Percentiles rank a stretch among this genome's conserved stretches.
These are phyloP conservation scores for Colletotrichum musicola DNA, from an alignment of 2,329 filamentous ascomycete genomes.

Conservation along the genomic window DNA sequence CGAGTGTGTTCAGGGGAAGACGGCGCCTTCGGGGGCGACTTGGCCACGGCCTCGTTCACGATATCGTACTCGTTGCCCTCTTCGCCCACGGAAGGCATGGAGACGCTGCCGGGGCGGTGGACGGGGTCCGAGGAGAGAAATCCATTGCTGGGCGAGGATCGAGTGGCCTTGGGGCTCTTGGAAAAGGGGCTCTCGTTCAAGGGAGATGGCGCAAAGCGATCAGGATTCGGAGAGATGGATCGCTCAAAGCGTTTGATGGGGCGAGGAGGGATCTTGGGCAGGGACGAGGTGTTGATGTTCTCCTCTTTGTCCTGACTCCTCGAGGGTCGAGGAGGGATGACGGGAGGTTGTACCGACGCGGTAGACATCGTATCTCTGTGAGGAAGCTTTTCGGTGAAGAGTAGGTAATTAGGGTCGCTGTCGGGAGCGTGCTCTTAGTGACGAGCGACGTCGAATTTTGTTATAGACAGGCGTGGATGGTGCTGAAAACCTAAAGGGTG, in stretches of 20 bases:
- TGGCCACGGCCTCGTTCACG: slow-evolving; percentile 58
- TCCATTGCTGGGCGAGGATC: slow-evolving; percentile 52
- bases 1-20: slow-evolving; percentile 78
- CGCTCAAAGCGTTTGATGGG: slow-evolving; percentile 79
- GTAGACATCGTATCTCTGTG: slow-evolving; percentile 59
- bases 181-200: slow-evolving; percentile 78
- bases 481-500: slow-evolving; percentile 11
- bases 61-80: slow-evolving; percentile 90
- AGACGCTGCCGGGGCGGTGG: slow-evolving; percentile 79
- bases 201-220: slow-evolving; percentile 87
- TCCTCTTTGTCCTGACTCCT: slow-evolving; percentile 61
- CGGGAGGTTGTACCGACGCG: slow-evolving; percentile 64
- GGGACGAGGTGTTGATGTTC: slow-evolving; percentile 47
- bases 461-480: neutral
- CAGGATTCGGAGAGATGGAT: slow-evolving; percentile 80
- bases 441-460: neutral
- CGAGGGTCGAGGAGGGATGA: slow-evolving; percentile 68
- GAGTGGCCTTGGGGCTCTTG: slow-evolving; percentile 56
- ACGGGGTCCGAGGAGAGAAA: slow-evolving; percentile 54
- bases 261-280: slow-evolving; percentile 84
- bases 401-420: neutral
- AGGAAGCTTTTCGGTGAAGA: slow-evolving; percentile 38
- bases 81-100: slow-evolving; percentile 86
- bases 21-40: slow-evolving; percentile 45
- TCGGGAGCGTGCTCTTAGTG: neutral